These are phyloP conservation scores for Kodamaea kaohsiungensis DNA, from an alignment of 805 yeast species.

Conservation along the genomic window DNA sequence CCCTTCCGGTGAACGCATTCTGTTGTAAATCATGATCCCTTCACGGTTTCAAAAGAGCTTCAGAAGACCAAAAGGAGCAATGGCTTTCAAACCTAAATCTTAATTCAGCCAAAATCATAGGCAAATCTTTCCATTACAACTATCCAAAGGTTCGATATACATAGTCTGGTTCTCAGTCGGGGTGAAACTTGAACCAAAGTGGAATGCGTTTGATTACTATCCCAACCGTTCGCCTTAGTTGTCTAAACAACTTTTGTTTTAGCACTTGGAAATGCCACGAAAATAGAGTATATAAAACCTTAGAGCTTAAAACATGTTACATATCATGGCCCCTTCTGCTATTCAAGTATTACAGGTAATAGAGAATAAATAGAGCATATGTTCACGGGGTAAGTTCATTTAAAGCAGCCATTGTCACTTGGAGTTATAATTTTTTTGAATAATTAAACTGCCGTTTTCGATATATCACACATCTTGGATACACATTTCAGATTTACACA, in stretches of 20 bases:
- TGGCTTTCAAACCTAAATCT: not conserved
- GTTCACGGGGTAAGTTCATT: not conserved
- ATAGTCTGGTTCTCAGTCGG: not conserved
- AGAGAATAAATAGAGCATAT: not conserved
- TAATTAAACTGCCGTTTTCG: too few relatives aligned
- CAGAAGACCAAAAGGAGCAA: not conserved
- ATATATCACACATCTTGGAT: too few relatives aligned
- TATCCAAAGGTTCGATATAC: not conserved
- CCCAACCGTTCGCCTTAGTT: not conserved
- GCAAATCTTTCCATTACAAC: not conserved
- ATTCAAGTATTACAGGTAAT: not conserved
- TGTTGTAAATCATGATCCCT: not conserved
- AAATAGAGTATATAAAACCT: not conserved
- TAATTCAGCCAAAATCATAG: not conserved
- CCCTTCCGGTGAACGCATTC: not conserved
- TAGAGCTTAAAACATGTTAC: not conserved
- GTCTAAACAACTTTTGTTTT: not conserved
- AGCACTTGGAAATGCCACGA: not conserved
- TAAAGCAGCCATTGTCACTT: not conserved
- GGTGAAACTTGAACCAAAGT: not conserved
- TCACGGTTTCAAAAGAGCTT: not conserved
- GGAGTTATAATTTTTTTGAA: too few relatives aligned
- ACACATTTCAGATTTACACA: too few relatives aligned
- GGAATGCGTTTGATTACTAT: not conserved
- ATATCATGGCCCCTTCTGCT: not conserved